Percentiles rank a stretch among this genome's conserved stretches.
Conservation (phyloP, 805 yeast species). For the Saturnispora quitensis region DNA sequence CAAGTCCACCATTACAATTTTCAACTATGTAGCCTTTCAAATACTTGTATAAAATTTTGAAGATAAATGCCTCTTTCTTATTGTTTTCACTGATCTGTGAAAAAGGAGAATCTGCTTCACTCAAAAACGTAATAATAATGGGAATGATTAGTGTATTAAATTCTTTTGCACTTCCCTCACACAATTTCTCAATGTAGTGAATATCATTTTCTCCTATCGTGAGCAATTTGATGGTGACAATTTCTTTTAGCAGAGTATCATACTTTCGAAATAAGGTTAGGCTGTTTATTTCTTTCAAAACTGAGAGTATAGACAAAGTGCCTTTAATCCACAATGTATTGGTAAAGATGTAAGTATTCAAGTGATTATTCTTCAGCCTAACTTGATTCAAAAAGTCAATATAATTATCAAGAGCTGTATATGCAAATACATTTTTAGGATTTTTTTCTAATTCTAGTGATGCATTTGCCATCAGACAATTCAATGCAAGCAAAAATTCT, state of each 20-base stretch:
- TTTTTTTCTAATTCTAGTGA: not conserved
- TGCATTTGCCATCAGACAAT: slow-evolving; percentile 13
- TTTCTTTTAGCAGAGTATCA: slow-evolving; percentile 2
- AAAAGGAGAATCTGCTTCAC: slow-evolving; percentile 17
- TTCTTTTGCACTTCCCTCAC: slow-evolving; percentile 4
- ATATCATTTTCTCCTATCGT: not conserved
- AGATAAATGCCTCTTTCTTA: not conserved
- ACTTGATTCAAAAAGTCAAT: not conserved
- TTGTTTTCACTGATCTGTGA: not conserved
- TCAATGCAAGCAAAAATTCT: slow-evolving; percentile 29
- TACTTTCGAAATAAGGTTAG: not conserved
- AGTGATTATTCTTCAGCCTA: not conserved
- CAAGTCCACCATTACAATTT: not conserved
- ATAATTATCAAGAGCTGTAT: not conserved
- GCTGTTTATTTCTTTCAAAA: not conserved
- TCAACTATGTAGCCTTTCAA: not conserved
- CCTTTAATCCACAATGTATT: slow-evolving; percentile 6
- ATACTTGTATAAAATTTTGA: slow-evolving; percentile 3
- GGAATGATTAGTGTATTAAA: slow-evolving; percentile 21
- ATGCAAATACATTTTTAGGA: not conserved
- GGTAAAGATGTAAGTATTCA: not conserved
- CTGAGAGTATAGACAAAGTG: not conserved
- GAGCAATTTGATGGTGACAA: slow-evolving; percentile 12
- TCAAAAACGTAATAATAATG: slow-evolving; percentile 22
- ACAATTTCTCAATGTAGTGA: slow-evolving; percentile 8